phyloP scores from a whole-genome alignment of 495 filamentous ascomycete species.

The Aspergillus biplanus region DNA sequence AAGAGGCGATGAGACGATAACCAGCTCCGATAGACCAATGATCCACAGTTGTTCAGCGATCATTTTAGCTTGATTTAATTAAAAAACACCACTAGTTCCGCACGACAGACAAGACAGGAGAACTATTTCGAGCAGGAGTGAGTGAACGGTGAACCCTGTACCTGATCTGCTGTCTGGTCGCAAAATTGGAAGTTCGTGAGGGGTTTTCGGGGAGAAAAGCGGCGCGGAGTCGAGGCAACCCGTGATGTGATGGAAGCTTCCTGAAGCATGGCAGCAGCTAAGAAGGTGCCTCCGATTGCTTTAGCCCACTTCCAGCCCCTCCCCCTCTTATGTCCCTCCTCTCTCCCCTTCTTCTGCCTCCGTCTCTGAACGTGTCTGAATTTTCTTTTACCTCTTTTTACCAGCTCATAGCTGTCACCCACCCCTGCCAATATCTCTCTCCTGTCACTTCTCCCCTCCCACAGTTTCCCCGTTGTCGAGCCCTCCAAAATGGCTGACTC shows the following conservation, averaged over 20 bases:
- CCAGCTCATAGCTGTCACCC: too few relatives aligned
- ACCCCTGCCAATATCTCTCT: too few relatives aligned
- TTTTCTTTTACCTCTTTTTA: conserved; percentile 5
- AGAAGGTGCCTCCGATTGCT: background rate
- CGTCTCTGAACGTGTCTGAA: background rate
- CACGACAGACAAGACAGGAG: background rate
- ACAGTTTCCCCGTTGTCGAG: conserved; percentile 12
- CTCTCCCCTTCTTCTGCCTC: conserved; percentile 17
- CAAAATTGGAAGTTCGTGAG: background rate
- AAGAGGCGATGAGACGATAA: background rate
- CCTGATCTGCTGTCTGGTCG: too few relatives aligned
- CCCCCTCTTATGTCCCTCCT: conserved; percentile 15
- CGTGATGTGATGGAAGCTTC: conserved; percentile 49
- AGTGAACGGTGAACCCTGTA: too few relatives aligned
- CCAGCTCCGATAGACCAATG: conserved; percentile 1
- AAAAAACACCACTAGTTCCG: conserved; percentile 16
- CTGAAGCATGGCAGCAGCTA: conserved; percentile 38
- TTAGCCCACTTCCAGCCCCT: conserved; percentile 21
- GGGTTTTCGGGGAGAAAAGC: background rate
- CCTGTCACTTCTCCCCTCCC: conserved; percentile 10
- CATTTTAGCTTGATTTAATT: conserved; percentile 20
- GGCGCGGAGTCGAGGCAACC: conserved; percentile 11
- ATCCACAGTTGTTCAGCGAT: conserved; percentile 18
- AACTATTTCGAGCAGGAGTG: too few relatives aligned
- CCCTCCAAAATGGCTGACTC: conserved; percentile 40